Evolutionary conservation across 352 stramenopile genomes (phyloP), one percentile per base, ranked within the genome.

Genomic region (Phytophthora sansomeana): DNA sequence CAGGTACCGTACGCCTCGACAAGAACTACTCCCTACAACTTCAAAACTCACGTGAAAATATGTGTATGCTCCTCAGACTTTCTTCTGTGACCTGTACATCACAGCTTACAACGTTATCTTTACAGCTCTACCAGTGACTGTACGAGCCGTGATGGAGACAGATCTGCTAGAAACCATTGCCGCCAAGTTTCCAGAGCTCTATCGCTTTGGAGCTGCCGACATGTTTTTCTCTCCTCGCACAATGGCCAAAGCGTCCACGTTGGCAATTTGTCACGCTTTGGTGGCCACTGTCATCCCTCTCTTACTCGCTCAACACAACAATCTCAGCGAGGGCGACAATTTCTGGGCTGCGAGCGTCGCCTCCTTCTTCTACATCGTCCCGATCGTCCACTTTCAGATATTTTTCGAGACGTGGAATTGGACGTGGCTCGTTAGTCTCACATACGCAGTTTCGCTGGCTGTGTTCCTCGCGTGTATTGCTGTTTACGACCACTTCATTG

Each of bases 61-160:
- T 43, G 16, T 41, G 13, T 17, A 1, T 17, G 13, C 10, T 43
- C 11, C 14, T 17, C 48, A 94, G 86, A 93, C 84, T 4, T 92
- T 90, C 53, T 94, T 83, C 58, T 90, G 79, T 30, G 83, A 90
- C 47, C 72, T 85, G 78, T 94, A 96, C 64, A 97, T 94, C 63
- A 93, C 86, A 1, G 74, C 96, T n/a, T 98, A 98, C 72, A 99
- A 98, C 67, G 90, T 99, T 61, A 60, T 97, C 17, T 98, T 94
- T 49, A 98, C 91, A 1, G 88, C 87, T 16, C 47, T 98, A 24
- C 96, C 97, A 6, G 97, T 99, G 38, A 73, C 92, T 28, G 74
- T 78, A 19, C 81, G 89, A 7, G 87, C 84, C 1, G 51, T 93
- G 4, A 81, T 95, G 81, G 89, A 97, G 57, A 86, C 75, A 6